Base-by-base conservation (phyloP, 345 rosid species). In the Trapa bicornis region DNA sequence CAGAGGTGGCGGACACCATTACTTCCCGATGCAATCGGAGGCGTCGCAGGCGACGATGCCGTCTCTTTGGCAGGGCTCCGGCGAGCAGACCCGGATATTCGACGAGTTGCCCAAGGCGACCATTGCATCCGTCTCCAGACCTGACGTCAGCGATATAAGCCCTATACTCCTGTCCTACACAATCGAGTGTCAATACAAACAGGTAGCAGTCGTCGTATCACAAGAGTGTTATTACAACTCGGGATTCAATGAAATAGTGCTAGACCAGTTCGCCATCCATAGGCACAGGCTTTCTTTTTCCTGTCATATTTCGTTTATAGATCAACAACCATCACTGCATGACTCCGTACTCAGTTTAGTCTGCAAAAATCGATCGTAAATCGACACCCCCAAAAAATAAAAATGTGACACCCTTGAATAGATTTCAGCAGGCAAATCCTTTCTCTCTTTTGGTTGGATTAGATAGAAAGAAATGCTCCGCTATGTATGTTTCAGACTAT, bases 121-220 rank as follows among this genome's bases (percentile, higher is more conserved):
- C 45, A 91, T 91, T 72, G 82, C 86, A 52, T 85, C 88, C 38
- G 96, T 89, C 64, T 89, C 96, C 13, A 72, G 97, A 38, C 97
- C 97, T 60, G 99, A 94, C 67, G 87, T 93, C 36, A 85, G 80
- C 53, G 99, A 94, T 78, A 87, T 94, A 37, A 91, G 96, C 54
- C 97, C 99, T 61, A 77, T 89, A 56, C 87, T 85, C 5, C 78
- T 94, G 64, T 79, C 96, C 61, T 94, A 94, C 74, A 89, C 93
- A 62, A 85, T 94, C 37, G 91, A 91, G 78, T 73, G 89, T 65
- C 93, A 80, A 67, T 94, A 91, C 81, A 89, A 89, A 76, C 99
- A 94, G 97, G 99, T 66, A 73, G 5, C 2, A 15, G 11, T 52
- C 32, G 10, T 1, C 32, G 32, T 17, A 7, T 16, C n/a, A 14